A percentile compares a stretch with the other conserved stretches of the same genome.
Evolutionary conservation across 495 filamentous ascomycete genomes (phyloP).

Genomic region (Xylaria intraflava): DNA sequence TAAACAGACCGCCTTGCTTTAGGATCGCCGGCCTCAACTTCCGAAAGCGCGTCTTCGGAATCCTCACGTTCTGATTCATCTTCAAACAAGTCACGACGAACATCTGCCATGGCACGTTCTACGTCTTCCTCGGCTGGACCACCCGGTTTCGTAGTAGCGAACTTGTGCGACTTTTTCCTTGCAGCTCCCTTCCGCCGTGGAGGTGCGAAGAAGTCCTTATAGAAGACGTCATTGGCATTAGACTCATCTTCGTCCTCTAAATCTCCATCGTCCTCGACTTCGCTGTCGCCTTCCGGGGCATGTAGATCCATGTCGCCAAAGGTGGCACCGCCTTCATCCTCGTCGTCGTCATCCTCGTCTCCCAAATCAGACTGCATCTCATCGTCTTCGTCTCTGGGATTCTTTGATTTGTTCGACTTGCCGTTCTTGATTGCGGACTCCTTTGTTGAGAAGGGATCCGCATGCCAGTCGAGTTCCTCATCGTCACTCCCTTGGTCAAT

Average conservation of each 20-base stretch:
- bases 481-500: conserved; percentile 61
- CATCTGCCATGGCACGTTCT: conserved; percentile 81
- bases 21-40: conserved; percentile 49
- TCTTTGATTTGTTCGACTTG: conserved; percentile 11
- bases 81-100: conserved; percentile 87
- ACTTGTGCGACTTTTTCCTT: conserved; percentile 31
- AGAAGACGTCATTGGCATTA: conserved; percentile 80
- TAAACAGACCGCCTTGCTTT: conserved; percentile 63
- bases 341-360: conserved; percentile 48
- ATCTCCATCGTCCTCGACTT: conserved; percentile 51
- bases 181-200: conserved; percentile 63
- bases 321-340: conserved; percentile 67
- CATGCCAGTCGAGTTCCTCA: conserved; percentile 79
- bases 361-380: conserved; percentile 18
- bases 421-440: conserved; percentile 6
- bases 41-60: conserved; percentile 48
- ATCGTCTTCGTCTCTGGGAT: conserved; percentile 8
- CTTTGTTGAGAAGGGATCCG: conserved; percentile 50
- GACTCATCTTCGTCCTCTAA: conserved; percentile 43
- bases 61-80: conserved; percentile 59
- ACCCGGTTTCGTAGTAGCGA: conserved; percentile 21
- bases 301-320: conserved; percentile 64
- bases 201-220: conserved; percentile 85
- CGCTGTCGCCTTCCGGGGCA: conserved; percentile 50
- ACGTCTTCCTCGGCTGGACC: conserved; percentile 55